A percentile compares a stretch with the other conserved stretches of the same genome.
Evolutionary conservation across 1,284 basidiomycete species (phyloP).

Genomic region (Trametes hirsuta): DNA sequence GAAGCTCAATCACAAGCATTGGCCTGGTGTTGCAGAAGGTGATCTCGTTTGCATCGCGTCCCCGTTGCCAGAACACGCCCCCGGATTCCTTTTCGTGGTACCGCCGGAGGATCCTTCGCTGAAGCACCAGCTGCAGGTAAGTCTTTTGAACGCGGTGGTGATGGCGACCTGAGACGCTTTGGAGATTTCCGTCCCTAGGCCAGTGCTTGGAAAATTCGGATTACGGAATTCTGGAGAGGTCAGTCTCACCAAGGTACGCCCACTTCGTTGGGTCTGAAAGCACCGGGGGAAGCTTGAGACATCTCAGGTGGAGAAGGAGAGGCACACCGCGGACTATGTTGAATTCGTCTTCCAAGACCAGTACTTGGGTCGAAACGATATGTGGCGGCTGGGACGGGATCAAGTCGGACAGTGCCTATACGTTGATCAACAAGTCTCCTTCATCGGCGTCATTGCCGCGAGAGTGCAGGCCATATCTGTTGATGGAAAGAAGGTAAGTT

Average conservation of each 20-base stretch:
- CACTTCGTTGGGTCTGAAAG: background rate
- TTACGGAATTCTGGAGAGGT: constrained; percentile 75
- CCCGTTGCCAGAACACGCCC: constrained; percentile 45
- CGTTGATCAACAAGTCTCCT: constrained; percentile 71
- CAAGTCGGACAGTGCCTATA: constrained; percentile 80
- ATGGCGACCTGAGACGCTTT: background rate
- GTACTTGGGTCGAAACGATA: constrained; percentile 90
- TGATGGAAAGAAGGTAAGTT: constrained; percentile 59
- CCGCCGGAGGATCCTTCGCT: constrained; percentile 61
- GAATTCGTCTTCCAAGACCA: constrained; percentile 92
- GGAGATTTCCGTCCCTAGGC: constrained; percentile 74
- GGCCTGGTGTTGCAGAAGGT: constrained; percentile 76
- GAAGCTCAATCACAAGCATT: constrained; percentile 69
- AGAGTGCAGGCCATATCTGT: constrained; percentile 81
- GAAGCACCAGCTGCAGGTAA: constrained; percentile 69
- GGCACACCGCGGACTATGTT: constrained; percentile 77
- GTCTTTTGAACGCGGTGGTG: background rate
- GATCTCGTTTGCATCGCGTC: constrained; percentile 65
- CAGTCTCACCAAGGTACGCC: constrained; percentile 62
- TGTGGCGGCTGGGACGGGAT: constrained; percentile 85
- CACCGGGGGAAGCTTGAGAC: background rate
- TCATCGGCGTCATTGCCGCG: constrained; percentile 78
- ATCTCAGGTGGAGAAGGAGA: constrained; percentile 64
- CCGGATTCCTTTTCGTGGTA: constrained; percentile 67
- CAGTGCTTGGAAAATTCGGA: constrained; percentile 70